phyloP scores from a whole-genome alignment of 192 early-diverging fungal species.

The Podila epicladia region DNA sequence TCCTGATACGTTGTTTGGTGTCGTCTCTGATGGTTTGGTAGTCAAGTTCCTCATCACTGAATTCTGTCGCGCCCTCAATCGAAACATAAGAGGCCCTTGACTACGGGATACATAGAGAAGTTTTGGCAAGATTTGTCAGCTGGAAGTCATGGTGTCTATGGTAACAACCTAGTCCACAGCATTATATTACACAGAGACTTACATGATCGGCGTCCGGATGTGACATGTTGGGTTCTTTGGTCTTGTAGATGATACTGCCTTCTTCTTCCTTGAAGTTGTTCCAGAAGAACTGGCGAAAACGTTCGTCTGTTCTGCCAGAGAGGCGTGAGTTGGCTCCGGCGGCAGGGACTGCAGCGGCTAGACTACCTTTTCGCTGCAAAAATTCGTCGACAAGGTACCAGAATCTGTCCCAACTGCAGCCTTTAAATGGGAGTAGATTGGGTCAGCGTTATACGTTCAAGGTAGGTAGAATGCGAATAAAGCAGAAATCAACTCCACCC shows the following conservation, averaged over 20 bases:
- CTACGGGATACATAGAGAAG: background rate
- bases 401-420: conserved; percentile 36
- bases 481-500: background rate
- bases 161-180: no score
- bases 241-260: conserved; percentile 14
- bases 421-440: conserved; percentile 4
- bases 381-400: conserved; percentile 50
- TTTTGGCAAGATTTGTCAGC: background rate
- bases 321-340: background rate
- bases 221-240: background rate
- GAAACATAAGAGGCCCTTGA: conserved; percentile 8
- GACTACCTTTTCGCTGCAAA: background rate
- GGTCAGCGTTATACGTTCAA: no score
- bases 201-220: background rate
- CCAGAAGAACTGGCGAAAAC: conserved; percentile 41
- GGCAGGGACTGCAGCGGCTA: background rate
- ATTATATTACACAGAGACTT: no score
- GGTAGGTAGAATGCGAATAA: no score
- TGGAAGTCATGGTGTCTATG: no score
- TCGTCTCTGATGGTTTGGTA: conserved; percentile 16
- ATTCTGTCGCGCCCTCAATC: background rate
- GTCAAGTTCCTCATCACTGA: conserved; percentile 1
- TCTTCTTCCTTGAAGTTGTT: conserved; percentile 44
- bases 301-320: conserved; percentile 23
- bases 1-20: conserved; percentile 47